Evolutionary conservation across 164 flowering plant species (phyloP), one percentile per base, ranked within the genome.

Genomic region (Vitis labrusca): DNA sequence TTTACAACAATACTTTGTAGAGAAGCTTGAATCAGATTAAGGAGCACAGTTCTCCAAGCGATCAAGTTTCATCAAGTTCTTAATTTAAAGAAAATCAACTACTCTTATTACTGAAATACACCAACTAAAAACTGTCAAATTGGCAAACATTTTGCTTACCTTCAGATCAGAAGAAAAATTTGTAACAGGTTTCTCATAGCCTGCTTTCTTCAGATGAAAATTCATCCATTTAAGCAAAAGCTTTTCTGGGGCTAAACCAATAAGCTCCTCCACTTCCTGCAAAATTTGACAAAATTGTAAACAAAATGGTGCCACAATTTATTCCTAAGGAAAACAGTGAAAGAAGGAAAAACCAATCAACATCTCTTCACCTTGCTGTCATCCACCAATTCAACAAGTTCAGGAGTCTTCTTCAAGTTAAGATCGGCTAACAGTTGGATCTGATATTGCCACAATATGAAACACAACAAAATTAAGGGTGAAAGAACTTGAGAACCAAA

Each of bases 391-490:
- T 85, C 85, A 54, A 80, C 74, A 54, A 85, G 87, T 73, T 85
- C 80, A 19, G 89, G 89, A 82, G 87, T 84, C 67, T 85, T 85
- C 73, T 80, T 82, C 65, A 84, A 65, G 75, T 82, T 74, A 74
- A 84, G 85, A 75, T 82, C 87, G 12, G 89, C 89, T 60, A 85
- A 68, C 6, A 85, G 72, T 78, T 85, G 85, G 63, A 85, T 82
- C 87, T 85, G 80, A 59, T 17, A 10, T 61, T 64, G 29, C 60
- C 61, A 72, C 54, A 71, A 78, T 37, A 63, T n/a, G 44, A 62
- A 66, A 76, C 49, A 13, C 23, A 49, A 51, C 7, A 72, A 2
- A 30, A n/a, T 59, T 16, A 50, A 59, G 63, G 9, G 30, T 55
- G 12, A 48, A 52, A 13, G 15, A 15, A 23, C 44, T 10, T 59